Evolutionary conservation across 768 basidiomycete genomes (phyloP).

Genomic region (Pleurotus giganteus): DNA sequence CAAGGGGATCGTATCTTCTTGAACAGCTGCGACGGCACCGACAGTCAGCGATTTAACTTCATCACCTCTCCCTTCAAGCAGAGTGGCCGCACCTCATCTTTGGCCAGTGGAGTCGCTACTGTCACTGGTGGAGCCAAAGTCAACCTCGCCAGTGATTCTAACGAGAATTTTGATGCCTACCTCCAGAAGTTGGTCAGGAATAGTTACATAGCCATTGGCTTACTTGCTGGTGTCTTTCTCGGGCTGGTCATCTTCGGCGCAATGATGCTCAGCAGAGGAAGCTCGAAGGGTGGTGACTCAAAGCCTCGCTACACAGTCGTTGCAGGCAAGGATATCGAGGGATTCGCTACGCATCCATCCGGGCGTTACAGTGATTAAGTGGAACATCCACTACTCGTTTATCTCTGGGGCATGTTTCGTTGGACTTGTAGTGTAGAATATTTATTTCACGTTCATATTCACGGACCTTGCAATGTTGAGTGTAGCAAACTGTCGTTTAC

Average conservation of each 20-base stretch:
- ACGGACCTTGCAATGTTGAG: neutral
- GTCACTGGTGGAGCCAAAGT: neutral
- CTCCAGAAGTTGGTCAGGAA: slow-evolving; percentile 3
- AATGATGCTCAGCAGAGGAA: neutral
- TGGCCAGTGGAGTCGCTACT: neutral
- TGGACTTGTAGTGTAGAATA: neutral
- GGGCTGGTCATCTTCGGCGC: neutral
- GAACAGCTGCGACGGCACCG: neutral
- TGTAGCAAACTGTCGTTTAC: slow-evolving; percentile 3
- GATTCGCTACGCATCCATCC: neutral
- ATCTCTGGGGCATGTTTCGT: too few relatives aligned
- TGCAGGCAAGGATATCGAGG: neutral
- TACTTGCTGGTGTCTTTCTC: neutral
- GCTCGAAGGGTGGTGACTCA: neutral
- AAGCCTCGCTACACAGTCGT: slow-evolving; percentile 7
- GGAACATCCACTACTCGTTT: neutral
- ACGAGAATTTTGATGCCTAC: neutral
- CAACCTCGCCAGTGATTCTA: neutral
- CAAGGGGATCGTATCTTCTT: slow-evolving; percentile 9
- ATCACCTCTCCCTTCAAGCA: slow-evolving; percentile 6
- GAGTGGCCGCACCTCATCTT: neutral
- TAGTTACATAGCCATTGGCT: slow-evolving; percentile 5
- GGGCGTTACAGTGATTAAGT: slow-evolving; percentile 5
- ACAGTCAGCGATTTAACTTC: slow-evolving; percentile 8
- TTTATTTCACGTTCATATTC: neutral